Conservation (phyloP, 2,329 filamentous ascomycete species). For the Aspergillus flavus region DNA sequence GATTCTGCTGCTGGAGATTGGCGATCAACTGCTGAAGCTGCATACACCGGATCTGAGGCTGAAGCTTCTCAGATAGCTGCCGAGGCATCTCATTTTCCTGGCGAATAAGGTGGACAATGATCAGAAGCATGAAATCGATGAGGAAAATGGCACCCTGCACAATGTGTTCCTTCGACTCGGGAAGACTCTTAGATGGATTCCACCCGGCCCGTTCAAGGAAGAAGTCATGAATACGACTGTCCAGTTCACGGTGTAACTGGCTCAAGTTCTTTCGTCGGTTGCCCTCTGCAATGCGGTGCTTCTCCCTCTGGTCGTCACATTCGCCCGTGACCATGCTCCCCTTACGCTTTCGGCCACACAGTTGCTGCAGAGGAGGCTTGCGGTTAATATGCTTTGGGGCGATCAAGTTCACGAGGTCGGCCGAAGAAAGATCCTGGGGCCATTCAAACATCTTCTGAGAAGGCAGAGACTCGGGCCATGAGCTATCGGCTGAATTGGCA, state of each 20-base stretch:
- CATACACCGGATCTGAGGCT: constrained; percentile 43
- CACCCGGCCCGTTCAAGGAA: constrained; percentile 44
- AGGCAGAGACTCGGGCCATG: constrained; percentile 37
- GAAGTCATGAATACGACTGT: constrained; percentile 41
- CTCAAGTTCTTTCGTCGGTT: constrained; percentile 45
- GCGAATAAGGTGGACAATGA: constrained; percentile 39
- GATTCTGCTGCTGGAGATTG: constrained; percentile 41
- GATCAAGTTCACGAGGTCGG: constrained; percentile 38
- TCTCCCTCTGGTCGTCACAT: constrained; percentile 42
- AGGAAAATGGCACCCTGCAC: constrained; percentile 42
- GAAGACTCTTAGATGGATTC: constrained; percentile 43
- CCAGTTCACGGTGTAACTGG: constrained; percentile 41
- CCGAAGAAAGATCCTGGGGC: constrained; percentile 36
- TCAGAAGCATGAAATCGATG: constrained; percentile 42
- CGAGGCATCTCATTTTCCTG: constrained; percentile 38
- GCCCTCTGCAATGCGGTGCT: constrained; percentile 44
- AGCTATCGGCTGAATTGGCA: constrained; percentile 40
- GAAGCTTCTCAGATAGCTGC: constrained; percentile 41
- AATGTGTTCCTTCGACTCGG: constrained; percentile 46
- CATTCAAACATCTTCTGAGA: constrained; percentile 36
- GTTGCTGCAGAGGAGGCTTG: constrained; percentile 42
- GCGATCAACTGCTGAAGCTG: constrained; percentile 39
- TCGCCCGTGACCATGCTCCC: constrained; percentile 34
- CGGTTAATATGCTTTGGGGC: constrained; percentile 41
- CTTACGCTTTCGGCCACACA: constrained; percentile 45